Evolutionary conservation across 192 early-diverging fungal species (phyloP).

Genomic region (Lobosporangium transversale): DNA sequence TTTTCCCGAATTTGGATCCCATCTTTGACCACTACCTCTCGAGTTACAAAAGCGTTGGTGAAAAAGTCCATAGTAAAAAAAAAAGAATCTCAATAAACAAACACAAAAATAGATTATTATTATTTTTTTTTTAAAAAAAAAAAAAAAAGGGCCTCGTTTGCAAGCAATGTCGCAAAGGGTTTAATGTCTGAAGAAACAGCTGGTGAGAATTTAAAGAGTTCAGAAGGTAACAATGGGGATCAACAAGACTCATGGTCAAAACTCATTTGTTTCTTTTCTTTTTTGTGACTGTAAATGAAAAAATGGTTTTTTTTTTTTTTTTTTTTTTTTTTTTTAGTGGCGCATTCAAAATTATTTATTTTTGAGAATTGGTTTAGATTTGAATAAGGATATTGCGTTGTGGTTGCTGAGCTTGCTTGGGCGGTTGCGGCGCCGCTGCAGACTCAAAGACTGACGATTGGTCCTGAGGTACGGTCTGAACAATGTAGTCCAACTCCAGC

Average conservation of each 20-base stretch:
- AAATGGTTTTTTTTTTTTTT: conserved; percentile 6
- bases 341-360: no score
- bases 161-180: neutral
- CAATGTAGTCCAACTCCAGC: conserved; percentile 64
- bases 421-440: neutral
- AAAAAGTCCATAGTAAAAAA: conserved; percentile 53
- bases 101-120: neutral
- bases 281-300: neutral
- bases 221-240: neutral
- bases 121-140: conserved; percentile 4
- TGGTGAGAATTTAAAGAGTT: neutral
- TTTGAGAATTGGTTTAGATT: no score
- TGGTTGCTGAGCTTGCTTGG: conserved; percentile 15
- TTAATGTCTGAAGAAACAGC: neutral
- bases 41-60: conserved; percentile 35
- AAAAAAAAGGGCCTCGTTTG: neutral
- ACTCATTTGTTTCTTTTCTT: no score
- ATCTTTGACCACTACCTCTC: conserved; percentile 45
- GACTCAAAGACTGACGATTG: conserved; percentile 51
- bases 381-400: conserved; percentile 41
- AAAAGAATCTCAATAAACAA: no score
- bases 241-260: no score
- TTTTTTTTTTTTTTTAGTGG: neutral
- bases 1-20: conserved; percentile 49
- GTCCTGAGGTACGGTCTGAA: conserved; percentile 52